phyloP scores from a whole-genome alignment of 805 yeast species.

The Hanseniaspora lindneri region DNA sequence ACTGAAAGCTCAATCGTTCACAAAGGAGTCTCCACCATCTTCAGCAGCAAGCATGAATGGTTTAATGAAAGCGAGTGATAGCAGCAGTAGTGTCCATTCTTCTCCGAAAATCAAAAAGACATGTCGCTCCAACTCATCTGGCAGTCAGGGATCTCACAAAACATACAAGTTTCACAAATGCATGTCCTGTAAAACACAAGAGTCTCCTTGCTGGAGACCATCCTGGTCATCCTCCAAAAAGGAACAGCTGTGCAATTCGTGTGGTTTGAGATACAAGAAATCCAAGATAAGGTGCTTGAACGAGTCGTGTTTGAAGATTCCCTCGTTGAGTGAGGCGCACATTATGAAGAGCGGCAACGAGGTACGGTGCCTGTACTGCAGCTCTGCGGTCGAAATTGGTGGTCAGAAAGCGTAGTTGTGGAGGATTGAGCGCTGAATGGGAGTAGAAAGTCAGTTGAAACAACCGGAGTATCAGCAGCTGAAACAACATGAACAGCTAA shows the following conservation, averaged over 20 bases:
- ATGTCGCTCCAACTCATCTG: conserved; percentile 21
- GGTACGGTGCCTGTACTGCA: conserved; percentile 46
- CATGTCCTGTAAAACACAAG: conserved; percentile 79
- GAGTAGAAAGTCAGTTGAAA: no score
- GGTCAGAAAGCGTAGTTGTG: neutral
- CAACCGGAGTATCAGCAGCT: no score
- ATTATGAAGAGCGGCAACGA: conserved; percentile 45
- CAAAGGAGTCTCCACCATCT: neutral
- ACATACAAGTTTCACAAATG: conserved; percentile 32
- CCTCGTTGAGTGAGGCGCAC: conserved; percentile 93
- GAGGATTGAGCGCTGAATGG: no score
- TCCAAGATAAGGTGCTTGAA: conserved; percentile 84
- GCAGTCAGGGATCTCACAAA: conserved; percentile 5
- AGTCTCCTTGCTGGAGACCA: conserved; percentile 98
- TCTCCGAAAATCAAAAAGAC: conserved; percentile 17
- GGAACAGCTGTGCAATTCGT: conserved; percentile 94
- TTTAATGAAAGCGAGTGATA: neutral
- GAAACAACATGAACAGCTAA: no score
- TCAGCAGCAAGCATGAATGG: neutral
- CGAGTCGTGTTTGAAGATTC: conserved; percentile 66
- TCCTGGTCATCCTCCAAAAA: conserved; percentile 72
- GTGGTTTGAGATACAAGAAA: conserved; percentile 89
- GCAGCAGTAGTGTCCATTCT: conserved; percentile 3
- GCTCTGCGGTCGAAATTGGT: conserved; percentile 39
- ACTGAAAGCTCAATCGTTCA: neutral